Base-by-base conservation (phyloP, 257 asterid species). In the Echium plantagineum region DNA sequence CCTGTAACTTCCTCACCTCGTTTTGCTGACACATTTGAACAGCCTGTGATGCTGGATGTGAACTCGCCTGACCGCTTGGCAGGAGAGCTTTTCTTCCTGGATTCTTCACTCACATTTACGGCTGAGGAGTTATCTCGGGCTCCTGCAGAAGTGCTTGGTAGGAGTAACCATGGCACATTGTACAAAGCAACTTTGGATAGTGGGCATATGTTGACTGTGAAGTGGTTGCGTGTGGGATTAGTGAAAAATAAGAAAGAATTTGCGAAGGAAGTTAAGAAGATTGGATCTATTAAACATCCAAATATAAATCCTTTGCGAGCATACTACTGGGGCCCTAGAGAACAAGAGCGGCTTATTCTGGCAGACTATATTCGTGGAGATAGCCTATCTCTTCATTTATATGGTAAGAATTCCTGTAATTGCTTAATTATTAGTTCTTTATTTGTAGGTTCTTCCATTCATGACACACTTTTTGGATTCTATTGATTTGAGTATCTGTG, bases 81-180 rank as follows among this genome's bases (percentile, higher is more conserved):
- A 32, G 97, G 97, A 63, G 95, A 89, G 61, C 71, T 89, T 54
- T 82, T 80, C 73, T 89, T 89, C 77, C 70, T 89, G 69, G 94
- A 86, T 64, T 72, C 79, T 21, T 86, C 94, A 21, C 75, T 89
- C 16, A 51, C 69, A 49, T 89, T 89, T 75, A 86, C 95, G 22
- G 94, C 95, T 38, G 91, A 80, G 78, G 94, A 86, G 73, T 72
- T 89, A 72, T 89, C 97, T 64, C 86, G 94, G 58, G 97, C 97
- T 67, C 97, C 95, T 32, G 97, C 97, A 13, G 97, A 89, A 79
- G 97, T 89, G 47, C 87, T 89, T 64, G 97, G 97, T 58, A 77
- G 97, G 77, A 89, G 97, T 76, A 86, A 89, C 77, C 97, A 89
- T 69, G 97, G 97, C 59, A 89, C 97, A 22, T 63, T 89, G 64